Evolutionary conservation across 331 rosid genomes (phyloP), one percentile per base, ranked within the genome.

Genomic region (Saraca asoca): DNA sequence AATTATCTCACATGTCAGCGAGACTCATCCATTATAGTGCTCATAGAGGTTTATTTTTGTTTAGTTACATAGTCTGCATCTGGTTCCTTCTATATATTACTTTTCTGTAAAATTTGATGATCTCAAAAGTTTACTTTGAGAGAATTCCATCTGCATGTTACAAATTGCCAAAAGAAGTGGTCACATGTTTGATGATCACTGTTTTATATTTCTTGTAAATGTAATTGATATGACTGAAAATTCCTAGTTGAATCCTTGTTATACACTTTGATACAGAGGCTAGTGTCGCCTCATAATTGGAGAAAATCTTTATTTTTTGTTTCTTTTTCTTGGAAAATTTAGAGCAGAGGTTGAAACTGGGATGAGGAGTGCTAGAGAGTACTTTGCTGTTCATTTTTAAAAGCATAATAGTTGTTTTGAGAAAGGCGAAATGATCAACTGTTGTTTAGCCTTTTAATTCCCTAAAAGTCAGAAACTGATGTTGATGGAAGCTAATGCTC

Each of bases 131-230:
- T 56, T 44, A 17, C 52, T 43, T 14, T 57, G 12, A 38, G 35
- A 62, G 68, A 44, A 20, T 42, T 64, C 50, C 45, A 39, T 52
- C 48, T 71, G 14, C 58, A 44, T 67, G 52, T 56, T 41, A 57
- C 9, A 46, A 38, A 12, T 42, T 29, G 51, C 0, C 7, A 60
- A 51, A 65, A 17, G 31, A 14, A 12, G 42, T 39, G 50, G 29
- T 61, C 60, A 29, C 5, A 19, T 59, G 38, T 39, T 59, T 31
- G 9, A 37, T 60, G 39, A n/a, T 58, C 53, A n/a, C 29, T 24
- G 31, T 24, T 24, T 24, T 24, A 8, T 12, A 20, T 55, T 14
- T 31, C 16, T 16, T 46, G 43, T 24, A 24, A 24, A 24, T 65
- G 55, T 51, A 58, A 51, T 15, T 51, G 2, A 35, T 58, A 45